Evolutionary conservation across 2,329 filamentous ascomycete genomes (phyloP).

Genomic region (Coniochaeta sp.): DNA sequence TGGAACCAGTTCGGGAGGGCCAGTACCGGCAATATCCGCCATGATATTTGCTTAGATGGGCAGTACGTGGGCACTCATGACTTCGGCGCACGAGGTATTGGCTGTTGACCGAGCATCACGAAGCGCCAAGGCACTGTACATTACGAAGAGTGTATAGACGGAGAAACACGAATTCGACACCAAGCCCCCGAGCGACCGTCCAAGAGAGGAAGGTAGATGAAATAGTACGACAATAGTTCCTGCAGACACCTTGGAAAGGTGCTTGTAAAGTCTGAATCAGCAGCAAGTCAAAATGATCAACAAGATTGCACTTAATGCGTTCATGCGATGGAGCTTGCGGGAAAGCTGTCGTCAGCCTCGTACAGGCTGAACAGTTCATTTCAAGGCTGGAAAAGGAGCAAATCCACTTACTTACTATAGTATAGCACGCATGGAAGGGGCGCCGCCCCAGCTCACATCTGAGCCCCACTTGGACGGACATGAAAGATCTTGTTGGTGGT

Average conservation of each 20-base stretch:
- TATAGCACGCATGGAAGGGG: background rate
- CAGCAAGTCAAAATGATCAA: constrained; percentile 9
- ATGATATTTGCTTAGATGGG: background rate
- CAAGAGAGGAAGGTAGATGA: constrained; percentile 1
- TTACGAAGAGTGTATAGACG: background rate
- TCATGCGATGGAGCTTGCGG: constrained; percentile 11
- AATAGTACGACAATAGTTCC: background rate
- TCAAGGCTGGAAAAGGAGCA: background rate
- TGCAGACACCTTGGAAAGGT: background rate
- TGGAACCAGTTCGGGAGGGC: constrained; percentile 7
- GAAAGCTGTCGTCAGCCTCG: constrained; percentile 2
- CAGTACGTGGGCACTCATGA: background rate
- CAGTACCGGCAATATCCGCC: background rate
- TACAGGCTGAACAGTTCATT: background rate
- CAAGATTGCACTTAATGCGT: constrained; percentile 19
- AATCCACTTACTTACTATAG: no score
- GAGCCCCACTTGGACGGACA: background rate
- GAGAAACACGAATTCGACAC: background rate
- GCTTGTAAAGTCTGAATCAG: constrained; percentile 16
- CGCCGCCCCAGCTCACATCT: background rate
- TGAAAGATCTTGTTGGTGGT: background rate
- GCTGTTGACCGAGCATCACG: background rate
- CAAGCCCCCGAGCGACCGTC: background rate
- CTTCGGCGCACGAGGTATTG: background rate
- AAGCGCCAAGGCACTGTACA: background rate